Percentiles rank a stretch among this genome's conserved stretches.
phyloP scores from a whole-genome alignment of 306 rosid genomes.

The Datisca glomerata region DNA sequence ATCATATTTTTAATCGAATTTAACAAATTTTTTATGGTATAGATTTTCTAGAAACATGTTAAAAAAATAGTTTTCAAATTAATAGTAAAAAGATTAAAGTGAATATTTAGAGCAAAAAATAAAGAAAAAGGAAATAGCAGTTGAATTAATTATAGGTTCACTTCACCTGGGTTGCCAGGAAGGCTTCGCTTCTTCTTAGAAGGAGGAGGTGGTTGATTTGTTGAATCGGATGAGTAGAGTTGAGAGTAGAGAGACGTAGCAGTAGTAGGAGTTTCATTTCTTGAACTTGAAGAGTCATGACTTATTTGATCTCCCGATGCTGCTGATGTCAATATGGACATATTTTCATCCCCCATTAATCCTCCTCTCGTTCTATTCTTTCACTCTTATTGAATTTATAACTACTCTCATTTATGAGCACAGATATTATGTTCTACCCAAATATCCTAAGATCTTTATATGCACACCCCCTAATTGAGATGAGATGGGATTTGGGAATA shows the following conservation, averaged over 20 bases:
- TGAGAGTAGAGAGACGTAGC: constrained; percentile 24
- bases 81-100: too few species aligned
- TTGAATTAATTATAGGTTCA: too few species aligned
- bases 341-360: constrained; percentile 37
- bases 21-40: too few species aligned
- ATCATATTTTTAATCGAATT: too few species aligned
- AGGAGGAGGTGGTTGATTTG: constrained; percentile 33
- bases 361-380: constrained; percentile 29
- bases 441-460: too few species aligned
- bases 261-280: constrained; percentile 23
- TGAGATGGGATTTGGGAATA: too few species aligned
- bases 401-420: constrained; percentile 2
- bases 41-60: too few species aligned
- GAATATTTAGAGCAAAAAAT: too few species aligned
- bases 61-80: too few species aligned
- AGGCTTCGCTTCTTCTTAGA: constrained; percentile 65
- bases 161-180: constrained; percentile 83
- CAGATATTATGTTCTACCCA: too few species aligned
- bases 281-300: constrained; percentile 51
- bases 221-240: constrained; percentile 37
- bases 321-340: constrained; percentile 66
- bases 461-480: too few species aligned
- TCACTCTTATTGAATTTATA: constrained; percentile 9
- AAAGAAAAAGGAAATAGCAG: background rate
- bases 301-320: constrained; percentile 47